These are phyloP conservation scores for Chenopodium album DNA, from an alignment of 148 eudicot genomes.

Conservation along the genomic window DNA sequence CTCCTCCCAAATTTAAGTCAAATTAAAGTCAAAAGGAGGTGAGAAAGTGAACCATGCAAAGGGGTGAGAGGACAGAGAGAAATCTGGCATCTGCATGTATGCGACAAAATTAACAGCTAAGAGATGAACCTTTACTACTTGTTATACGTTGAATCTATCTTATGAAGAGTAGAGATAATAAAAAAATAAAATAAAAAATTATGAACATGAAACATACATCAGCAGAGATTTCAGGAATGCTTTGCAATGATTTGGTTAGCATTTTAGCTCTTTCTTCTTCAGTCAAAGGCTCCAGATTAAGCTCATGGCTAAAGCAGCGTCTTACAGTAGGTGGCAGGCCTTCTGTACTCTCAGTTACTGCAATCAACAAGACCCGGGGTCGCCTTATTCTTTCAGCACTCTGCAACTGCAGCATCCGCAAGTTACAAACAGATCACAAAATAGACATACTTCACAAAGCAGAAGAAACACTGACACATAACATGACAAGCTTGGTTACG, in stretches of 20 bases:
- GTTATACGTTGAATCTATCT: not conserved
- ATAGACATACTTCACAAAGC: not conserved
- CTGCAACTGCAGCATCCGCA: slow-evolving; percentile 44
- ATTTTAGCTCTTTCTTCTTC: slow-evolving; percentile 82
- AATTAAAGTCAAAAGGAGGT: not conserved
- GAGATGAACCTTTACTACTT: slow-evolving; percentile 7
- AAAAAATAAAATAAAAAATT: too few species aligned
- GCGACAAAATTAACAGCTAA: slow-evolving; percentile 7
- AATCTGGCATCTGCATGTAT: not conserved
- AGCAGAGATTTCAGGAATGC: slow-evolving; percentile 48
- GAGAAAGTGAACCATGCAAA: not conserved
- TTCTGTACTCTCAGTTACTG: slow-evolving; percentile 78
- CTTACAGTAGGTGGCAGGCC: slow-evolving; percentile 85
- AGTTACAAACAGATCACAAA: slow-evolving; percentile 11
- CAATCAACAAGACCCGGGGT: slow-evolving; percentile 63
- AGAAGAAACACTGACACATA: not conserved
- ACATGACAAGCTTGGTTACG: not conserved
- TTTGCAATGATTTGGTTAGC: slow-evolving; percentile 63
- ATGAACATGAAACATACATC: slow-evolving; percentile 50
- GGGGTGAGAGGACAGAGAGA: not conserved
- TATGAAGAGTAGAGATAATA: not conserved
- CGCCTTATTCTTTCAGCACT: slow-evolving; percentile 38
- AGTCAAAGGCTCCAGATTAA: slow-evolving; percentile 70
- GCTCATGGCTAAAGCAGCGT: slow-evolving; percentile 95
- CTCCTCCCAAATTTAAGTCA: not conserved